Base-by-base conservation (phyloP, 1,284 basidiomycete genomes). In the Mrakiaceae sp. region DNA sequence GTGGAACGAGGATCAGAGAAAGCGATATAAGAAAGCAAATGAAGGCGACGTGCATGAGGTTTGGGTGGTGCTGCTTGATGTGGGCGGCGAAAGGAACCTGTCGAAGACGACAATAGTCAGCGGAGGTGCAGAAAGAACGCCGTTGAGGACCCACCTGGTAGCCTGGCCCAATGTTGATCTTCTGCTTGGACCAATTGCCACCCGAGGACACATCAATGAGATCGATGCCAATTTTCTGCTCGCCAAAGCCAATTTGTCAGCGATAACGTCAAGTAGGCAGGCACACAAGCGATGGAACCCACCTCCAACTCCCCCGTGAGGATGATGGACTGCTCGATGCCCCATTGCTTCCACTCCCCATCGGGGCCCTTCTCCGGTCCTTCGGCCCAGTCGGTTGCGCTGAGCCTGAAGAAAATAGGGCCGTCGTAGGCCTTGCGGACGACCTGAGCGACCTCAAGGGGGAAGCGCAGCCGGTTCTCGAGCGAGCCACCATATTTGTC, bases 311-410 rank as follows among this genome's bases (percentile, higher is more conserved):
- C 80, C 40, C 79, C 79, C 2, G 80, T 79, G 55, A 84, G 78
- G 54, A 84, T 70, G 49, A 79, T 85, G 70, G 81, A 87, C 75
- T 91, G 88, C 73, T 89, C 85, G 60, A 88, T 79, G 11, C 87
- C 88, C 86, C 87, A 90, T 62, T 82, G 79, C 64, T 77, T 80
- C 82, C 83, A 87, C 62, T 77, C 74, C 16, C 82, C 84, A 40
- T 82, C 75, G 40, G 78, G 78, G 63, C 78, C 79, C 69, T 81
- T 79, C 71, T 87, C 86, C 2, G 83, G 82, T 0, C 83, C 82
- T 66, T 85, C 83, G n/a, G 83, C 83, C 87, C 87, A 90, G 69
- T 92, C 88, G 3, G 80, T 81, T 8, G 86, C 88, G 68, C 83
- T 85, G 66, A 91, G 79, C 61, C 88, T 81, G 61, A 86, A 82